These are phyloP conservation scores for Lycium barbarum DNA, from an alignment of 257 asterid species.

Conservation along the genomic window DNA sequence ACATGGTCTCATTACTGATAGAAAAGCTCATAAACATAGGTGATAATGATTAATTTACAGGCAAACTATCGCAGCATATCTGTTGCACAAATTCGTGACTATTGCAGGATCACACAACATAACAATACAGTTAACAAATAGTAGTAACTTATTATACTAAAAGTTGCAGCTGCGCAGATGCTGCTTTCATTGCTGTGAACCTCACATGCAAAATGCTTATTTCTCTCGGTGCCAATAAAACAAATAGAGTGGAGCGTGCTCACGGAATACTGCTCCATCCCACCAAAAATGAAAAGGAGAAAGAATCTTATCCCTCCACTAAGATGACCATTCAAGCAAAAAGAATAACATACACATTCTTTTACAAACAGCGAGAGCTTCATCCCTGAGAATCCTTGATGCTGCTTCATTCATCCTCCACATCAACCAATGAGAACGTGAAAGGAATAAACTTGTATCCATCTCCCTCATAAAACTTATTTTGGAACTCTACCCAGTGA, in stretches of 20 bases:
- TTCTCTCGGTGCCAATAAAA: constrained; percentile 41
- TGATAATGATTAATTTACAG: constrained; percentile 1
- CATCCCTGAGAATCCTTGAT: background rate
- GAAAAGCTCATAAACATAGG: background rate
- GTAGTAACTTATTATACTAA: constrained; percentile 17
- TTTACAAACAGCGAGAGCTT: constrained; percentile 17
- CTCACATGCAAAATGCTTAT: constrained; percentile 53
- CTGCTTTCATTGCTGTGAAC: constrained; percentile 41
- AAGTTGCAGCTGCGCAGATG: constrained; percentile 35
- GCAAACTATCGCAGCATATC: background rate
- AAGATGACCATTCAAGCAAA: constrained; percentile 43
- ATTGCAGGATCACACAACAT: constrained; percentile 20
- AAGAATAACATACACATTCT: constrained; percentile 48
- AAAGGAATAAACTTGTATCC: constrained; percentile 92
- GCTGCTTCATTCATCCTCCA: constrained; percentile 73
- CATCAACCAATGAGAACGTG: constrained; percentile 58
- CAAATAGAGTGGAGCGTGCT: constrained; percentile 28
- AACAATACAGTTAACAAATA: background rate
- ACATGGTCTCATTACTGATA: background rate
- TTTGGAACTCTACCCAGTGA: constrained; percentile 98
- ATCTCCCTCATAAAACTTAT: constrained; percentile 96
- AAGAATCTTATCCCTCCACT: constrained; percentile 38
- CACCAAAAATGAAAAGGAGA: constrained; percentile 29
- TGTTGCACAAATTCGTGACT: constrained; percentile 14
- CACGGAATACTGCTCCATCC: constrained; percentile 30